phyloP scores from a whole-genome alignment of 306 rosid species.

The Pachyrhizus erosus region DNA sequence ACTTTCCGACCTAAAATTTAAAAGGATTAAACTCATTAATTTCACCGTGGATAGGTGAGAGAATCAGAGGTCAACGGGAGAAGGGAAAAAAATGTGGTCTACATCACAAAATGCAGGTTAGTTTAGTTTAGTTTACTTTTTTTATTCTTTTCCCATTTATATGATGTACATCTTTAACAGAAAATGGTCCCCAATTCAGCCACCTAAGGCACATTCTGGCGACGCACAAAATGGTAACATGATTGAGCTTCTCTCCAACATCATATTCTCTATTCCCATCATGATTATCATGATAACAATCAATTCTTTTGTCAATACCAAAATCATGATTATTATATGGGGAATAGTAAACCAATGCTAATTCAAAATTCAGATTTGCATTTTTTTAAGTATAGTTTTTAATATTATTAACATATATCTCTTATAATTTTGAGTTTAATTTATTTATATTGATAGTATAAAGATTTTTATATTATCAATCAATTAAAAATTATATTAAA shows the following conservation, averaged over 20 bases:
- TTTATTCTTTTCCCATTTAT: not conserved
- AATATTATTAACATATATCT: not conserved
- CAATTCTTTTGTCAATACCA: constrained; percentile 41
- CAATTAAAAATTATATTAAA: not conserved
- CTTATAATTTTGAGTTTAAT: not conserved
- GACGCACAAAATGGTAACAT: constrained; percentile 48
- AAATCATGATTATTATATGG: constrained; percentile 41
- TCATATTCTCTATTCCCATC: constrained; percentile 44
- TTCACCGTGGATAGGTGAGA: constrained; percentile 64
- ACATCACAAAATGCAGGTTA: constrained; percentile 88
- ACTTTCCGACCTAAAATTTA: constrained; percentile 39
- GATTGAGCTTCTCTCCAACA: constrained; percentile 43
- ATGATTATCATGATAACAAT: constrained; percentile 48
- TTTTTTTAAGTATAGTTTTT: not conserved
- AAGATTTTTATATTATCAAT: not conserved
- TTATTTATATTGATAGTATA: not conserved
- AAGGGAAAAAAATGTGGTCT: constrained; percentile 79
- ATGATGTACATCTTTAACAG: not conserved
- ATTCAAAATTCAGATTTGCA: not conserved
- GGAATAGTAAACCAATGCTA: not conserved
- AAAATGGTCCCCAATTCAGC: constrained; percentile 51
- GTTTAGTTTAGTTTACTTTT: constrained; percentile 7
- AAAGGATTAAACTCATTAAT: constrained; percentile 38
- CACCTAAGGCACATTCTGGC: constrained; percentile 54
- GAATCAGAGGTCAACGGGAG: constrained; percentile 78